Conservation (phyloP, 495 filamentous ascomycete species). For the Aspergillus conjunctus region DNA sequence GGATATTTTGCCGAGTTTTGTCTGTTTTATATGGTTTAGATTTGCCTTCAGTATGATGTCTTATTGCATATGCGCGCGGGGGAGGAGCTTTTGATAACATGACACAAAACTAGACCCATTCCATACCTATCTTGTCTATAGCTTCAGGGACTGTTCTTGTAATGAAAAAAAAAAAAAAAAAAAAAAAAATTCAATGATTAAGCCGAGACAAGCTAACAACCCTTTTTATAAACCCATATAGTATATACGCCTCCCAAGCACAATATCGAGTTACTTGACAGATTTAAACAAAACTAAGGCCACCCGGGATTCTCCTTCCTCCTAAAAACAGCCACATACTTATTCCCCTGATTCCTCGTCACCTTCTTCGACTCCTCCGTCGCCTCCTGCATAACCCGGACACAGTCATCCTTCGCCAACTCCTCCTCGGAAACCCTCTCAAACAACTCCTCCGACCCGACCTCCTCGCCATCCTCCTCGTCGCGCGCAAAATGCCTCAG, state of each 20-base stretch:
- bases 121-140: neutral
- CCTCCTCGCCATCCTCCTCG: slow-evolving; percentile 10
- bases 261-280: too few species aligned
- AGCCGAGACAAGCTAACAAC: neutral
- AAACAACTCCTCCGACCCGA: slow-evolving; percentile 56
- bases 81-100: neutral
- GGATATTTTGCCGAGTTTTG: neutral
- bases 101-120: too few species aligned
- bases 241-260: too few species aligned
- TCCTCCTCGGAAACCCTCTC: slow-evolving; percentile 61
- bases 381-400: slow-evolving; percentile 76
- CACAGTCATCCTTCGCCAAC: slow-evolving; percentile 72
- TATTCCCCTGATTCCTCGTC: slow-evolving; percentile 80
- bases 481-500: slow-evolving; percentile 69
- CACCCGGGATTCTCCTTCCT: slow-evolving; percentile 79
- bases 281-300: slow-evolving; percentile 31
- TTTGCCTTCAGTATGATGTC: neutral
- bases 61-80: neutral
- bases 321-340: slow-evolving; percentile 84
- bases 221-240: too few species aligned
- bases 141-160: neutral
- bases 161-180: neutral
- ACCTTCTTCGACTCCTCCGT: slow-evolving; percentile 99
- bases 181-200: neutral
- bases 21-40: neutral